phyloP scores from a whole-genome alignment of 2,329 filamentous ascomycete genomes.

The Curvularia spicifera region DNA sequence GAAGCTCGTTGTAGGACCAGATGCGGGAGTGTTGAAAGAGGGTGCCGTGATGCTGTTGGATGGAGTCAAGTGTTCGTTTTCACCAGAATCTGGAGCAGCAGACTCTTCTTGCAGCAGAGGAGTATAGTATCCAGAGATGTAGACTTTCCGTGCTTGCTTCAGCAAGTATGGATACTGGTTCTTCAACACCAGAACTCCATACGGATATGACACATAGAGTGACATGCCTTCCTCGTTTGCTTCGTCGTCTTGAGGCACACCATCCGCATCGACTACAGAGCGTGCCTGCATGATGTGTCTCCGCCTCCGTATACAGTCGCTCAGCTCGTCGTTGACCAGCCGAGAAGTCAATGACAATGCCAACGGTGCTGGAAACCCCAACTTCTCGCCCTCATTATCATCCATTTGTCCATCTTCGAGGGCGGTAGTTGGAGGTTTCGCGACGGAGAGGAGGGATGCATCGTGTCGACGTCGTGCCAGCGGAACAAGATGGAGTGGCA shows the following conservation, averaged over 20 bases:
- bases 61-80: slow-evolving; percentile 23
- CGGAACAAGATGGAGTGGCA: slow-evolving; percentile 47
- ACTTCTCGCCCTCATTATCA: slow-evolving; percentile 14
- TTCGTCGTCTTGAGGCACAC: slow-evolving; percentile 1
- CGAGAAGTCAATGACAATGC: slow-evolving; percentile 42
- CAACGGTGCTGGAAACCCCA: slow-evolving; percentile 32
- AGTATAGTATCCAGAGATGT: slow-evolving; percentile 51
- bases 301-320: slow-evolving; percentile 37
- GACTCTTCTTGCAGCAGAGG: slow-evolving; percentile 13
- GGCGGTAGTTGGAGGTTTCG: slow-evolving; percentile 33
- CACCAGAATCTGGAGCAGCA: slow-evolving; percentile 5
- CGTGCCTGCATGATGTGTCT: slow-evolving; percentile 24
- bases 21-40: slow-evolving; percentile 15
- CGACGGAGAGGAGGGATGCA: slow-evolving; percentile 40
- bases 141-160: slow-evolving; percentile 49
- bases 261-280: slow-evolving; percentile 7
- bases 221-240: slow-evolving; percentile 43
- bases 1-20: slow-evolving; percentile 10
- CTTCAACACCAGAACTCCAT: slow-evolving; percentile 51
- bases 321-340: slow-evolving; percentile 46
- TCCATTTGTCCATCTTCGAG: slow-evolving; percentile 19
- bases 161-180: slow-evolving; percentile 49
- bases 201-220: slow-evolving; percentile 51
- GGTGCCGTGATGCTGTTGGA: slow-evolving; percentile 22
- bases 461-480: slow-evolving; percentile 45